phyloP scores from a whole-genome alignment of 169 alveolate genomes.

The Cytauxzoon felis region DNA sequence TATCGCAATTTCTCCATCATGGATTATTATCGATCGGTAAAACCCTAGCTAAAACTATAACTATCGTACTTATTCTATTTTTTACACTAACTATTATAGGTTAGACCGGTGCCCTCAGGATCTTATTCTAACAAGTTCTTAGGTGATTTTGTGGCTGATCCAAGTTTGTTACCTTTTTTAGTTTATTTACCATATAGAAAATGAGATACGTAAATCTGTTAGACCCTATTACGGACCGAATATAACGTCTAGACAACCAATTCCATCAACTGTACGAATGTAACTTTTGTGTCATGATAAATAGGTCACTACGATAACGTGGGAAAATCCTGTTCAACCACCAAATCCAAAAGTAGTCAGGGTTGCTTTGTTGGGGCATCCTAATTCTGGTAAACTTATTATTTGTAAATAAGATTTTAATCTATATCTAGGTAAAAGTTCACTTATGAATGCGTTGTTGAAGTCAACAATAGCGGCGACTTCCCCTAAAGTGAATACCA shows the following conservation, averaged over 20 bases:
- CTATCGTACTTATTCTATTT: not conserved
- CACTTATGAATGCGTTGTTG: conserved; percentile 76
- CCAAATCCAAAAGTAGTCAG: conserved; percentile 55
- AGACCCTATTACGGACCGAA: conserved; percentile 51
- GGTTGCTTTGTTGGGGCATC: conserved; percentile 80
- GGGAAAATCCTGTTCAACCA: conserved; percentile 71
- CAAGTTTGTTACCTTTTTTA: not conserved
- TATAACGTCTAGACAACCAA: conserved; percentile 49
- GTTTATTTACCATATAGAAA: not conserved
- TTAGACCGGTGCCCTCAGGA: conserved; percentile 4
- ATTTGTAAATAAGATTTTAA: not conserved
- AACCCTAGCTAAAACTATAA: not conserved
- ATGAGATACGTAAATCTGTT: not conserved
- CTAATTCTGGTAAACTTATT: conserved; percentile 77
- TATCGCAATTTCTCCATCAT: conserved; percentile 9
- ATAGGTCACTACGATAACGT: conserved; percentile 59
- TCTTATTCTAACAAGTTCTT: not conserved
- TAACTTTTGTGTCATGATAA: not conserved
- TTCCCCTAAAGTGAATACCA: conserved; percentile 84
- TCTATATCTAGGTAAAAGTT: conserved; percentile 66
- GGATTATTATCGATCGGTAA: conserved; percentile 27
- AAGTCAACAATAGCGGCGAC: conserved; percentile 77
- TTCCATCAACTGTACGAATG: conserved; percentile 47
- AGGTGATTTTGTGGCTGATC: not conserved
- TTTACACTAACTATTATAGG: not conserved